Evolutionary conservation across 352 stramenopile genomes (phyloP).

Genomic region (Phytophthora sp.): DNA sequence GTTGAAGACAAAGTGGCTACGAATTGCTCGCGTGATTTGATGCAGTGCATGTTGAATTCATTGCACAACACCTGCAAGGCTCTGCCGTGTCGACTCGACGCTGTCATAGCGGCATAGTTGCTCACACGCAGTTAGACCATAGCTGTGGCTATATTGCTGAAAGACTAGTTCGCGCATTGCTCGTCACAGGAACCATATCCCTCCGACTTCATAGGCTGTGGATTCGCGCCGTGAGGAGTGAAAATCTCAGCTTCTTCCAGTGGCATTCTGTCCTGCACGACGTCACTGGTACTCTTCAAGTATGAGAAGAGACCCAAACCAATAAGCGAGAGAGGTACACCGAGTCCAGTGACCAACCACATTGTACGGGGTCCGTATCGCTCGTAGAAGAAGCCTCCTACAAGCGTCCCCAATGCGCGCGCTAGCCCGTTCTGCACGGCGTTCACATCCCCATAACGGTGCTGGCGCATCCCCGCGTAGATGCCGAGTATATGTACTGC

Average conservation of each 20-base stretch:
- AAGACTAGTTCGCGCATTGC: no score
- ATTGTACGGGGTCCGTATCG: constrained; percentile 46
- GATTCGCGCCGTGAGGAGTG: constrained; percentile 8
- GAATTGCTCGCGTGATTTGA: background rate
- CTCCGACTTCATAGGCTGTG: constrained; percentile 1
- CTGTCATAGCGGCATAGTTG: no score
- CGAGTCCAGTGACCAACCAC: constrained; percentile 49
- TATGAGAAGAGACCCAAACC: constrained; percentile 9
- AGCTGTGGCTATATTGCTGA: no score
- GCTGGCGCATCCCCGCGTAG: constrained; percentile 39
- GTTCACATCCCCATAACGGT: constrained; percentile 61
- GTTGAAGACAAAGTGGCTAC: constrained; percentile 4
- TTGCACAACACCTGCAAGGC: background rate
- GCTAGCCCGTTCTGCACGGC: constrained; percentile 56
- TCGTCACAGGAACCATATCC: background rate
- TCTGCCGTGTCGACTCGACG: constrained; percentile 1
- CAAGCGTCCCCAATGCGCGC: constrained; percentile 42
- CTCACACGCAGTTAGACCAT: no score
- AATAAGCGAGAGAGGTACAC: constrained; percentile 14
- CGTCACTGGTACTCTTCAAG: constrained; percentile 5
- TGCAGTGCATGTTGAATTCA: background rate
- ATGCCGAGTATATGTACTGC: constrained; percentile 51
- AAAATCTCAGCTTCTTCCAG: constrained; percentile 7
- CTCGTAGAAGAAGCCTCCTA: constrained; percentile 61
- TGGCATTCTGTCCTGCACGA: background rate